Conservation (phyloP, 2,329 filamentous ascomycete genomes). For the Chaetomium strumarium region DNA sequence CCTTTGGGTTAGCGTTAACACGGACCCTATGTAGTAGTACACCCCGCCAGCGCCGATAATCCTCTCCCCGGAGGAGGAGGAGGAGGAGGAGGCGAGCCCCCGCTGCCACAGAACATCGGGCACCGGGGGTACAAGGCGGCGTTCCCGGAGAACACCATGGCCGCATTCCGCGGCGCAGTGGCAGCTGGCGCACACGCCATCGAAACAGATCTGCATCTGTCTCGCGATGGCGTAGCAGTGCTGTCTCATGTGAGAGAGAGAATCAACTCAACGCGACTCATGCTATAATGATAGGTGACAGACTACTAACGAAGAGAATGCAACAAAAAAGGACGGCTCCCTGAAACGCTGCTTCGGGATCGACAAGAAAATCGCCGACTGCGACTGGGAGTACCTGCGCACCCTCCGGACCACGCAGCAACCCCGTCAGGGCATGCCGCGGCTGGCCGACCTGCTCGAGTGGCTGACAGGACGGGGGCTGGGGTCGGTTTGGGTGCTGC, state of each 20-base stretch:
- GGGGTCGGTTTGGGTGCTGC: constrained; percentile 69
- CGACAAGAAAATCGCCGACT: constrained; percentile 66
- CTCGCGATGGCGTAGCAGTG: constrained; percentile 76
- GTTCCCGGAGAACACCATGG: constrained; percentile 82
- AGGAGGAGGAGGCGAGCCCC: constrained; percentile 23
- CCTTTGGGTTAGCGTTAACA: not conserved
- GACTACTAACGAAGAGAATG: not conserved
- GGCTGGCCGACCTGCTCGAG: constrained; percentile 66
- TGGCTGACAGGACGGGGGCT: constrained; percentile 60
- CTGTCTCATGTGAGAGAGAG: constrained; percentile 65
- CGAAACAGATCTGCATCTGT: constrained; percentile 83
- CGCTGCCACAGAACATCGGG: constrained; percentile 65
- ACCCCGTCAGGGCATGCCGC: constrained; percentile 67
- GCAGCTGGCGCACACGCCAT: constrained; percentile 71
- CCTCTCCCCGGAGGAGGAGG: too few relatives aligned
- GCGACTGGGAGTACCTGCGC: constrained; percentile 67
- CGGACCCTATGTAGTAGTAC: too few relatives aligned
- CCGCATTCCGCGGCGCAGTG: constrained; percentile 68
- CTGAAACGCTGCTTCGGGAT: constrained; percentile 77
- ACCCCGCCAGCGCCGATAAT: too few relatives aligned
- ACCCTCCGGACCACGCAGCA: constrained; percentile 60
- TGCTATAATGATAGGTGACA: too few relatives aligned
- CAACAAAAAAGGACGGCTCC: constrained; percentile 55
- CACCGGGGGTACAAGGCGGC: constrained; percentile 73
- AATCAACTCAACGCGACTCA: not conserved